phyloP scores from a whole-genome alignment of 2,329 filamentous ascomycete genomes.

The Lanzia echinophila region DNA sequence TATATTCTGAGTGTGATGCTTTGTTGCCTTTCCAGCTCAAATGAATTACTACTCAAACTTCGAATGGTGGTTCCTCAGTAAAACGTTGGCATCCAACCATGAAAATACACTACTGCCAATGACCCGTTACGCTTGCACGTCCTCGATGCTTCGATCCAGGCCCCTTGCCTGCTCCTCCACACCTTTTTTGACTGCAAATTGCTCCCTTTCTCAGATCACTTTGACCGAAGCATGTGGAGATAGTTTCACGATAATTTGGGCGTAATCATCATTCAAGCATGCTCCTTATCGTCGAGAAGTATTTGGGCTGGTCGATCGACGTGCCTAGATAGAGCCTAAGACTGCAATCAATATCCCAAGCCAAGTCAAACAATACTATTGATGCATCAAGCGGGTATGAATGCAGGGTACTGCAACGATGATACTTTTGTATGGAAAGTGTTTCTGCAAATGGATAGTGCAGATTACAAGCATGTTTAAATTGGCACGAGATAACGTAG shows the following conservation, averaged over 20 bases:
- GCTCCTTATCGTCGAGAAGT: slow-evolving; percentile 22
- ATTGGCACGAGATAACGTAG: slow-evolving; percentile 9
- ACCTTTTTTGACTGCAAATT: slow-evolving; percentile 21
- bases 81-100: slow-evolving; percentile 17
- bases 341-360: slow-evolving; percentile 15
- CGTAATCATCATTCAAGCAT: slow-evolving; percentile 11
- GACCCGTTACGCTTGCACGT: slow-evolving; percentile 25
- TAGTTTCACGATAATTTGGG: slow-evolving; percentile 23
- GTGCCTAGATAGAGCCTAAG: slow-evolving; percentile 13
- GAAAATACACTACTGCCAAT: slow-evolving; percentile 18
- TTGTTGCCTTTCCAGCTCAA: not conserved
- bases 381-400: slow-evolving; percentile 13
- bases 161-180: slow-evolving; percentile 25
- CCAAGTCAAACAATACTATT: slow-evolving; percentile 11
- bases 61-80: not conserved
- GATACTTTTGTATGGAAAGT: slow-evolving; percentile 34
- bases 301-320: slow-evolving; percentile 13
- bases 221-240: slow-evolving; percentile 19
- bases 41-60: slow-evolving; percentile 1
- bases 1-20: slow-evolving; percentile 3
- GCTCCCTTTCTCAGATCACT: slow-evolving; percentile 17
- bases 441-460: slow-evolving; percentile 37
- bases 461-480: slow-evolving; percentile 12
- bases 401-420: slow-evolving; percentile 17
- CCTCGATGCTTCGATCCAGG: slow-evolving; percentile 24